A percentile compares a stretch with the other conserved stretches of the same genome.
Evolutionary conservation across 805 yeast genomes (phyloP).

Genomic region (Metschnikowia kunwiensis): DNA sequence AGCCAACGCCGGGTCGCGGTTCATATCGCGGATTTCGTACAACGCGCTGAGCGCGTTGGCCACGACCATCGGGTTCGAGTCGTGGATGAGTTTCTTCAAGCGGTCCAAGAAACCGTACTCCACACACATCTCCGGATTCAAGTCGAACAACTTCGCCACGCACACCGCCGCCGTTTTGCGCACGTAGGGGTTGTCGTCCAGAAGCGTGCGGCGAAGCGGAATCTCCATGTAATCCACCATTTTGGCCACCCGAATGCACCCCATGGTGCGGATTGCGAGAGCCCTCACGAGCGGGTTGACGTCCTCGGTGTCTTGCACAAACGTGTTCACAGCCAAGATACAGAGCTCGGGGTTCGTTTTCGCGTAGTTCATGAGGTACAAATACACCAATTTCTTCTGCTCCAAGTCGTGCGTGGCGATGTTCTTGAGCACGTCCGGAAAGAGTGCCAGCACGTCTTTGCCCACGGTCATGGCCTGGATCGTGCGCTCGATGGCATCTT

Average conservation of each 20-base stretch:
- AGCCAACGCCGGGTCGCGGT: conserved; percentile 43
- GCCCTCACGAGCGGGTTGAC: conserved; percentile 96
- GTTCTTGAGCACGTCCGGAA: conserved; percentile 94
- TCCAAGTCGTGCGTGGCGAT: conserved; percentile 95
- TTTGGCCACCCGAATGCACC: conserved; percentile 92
- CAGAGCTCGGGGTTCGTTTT: conserved; percentile 94
- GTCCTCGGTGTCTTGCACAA: conserved; percentile 91
- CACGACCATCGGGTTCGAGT: conserved; percentile 94
- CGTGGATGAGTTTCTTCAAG: conserved; percentile 67
- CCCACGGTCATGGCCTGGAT: conserved; percentile 98
- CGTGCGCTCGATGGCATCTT: conserved; percentile 94
- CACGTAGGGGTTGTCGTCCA: conserved; percentile 95
- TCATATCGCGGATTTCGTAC: conserved; percentile 74
- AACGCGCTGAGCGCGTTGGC: conserved; percentile 89
- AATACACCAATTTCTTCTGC: conserved; percentile 92
- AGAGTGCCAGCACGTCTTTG: conserved; percentile 89
- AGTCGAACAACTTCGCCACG: conserved; percentile 90
- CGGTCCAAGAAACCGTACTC: conserved; percentile 82
- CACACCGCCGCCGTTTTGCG: conserved; percentile 97
- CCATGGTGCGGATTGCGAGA: conserved; percentile 97
- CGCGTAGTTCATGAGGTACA: conserved; percentile 96
- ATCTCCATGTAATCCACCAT: conserved; percentile 93
- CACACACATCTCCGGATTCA: conserved; percentile 73
- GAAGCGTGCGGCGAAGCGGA: conserved; percentile 79
- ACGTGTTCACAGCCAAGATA: conserved; percentile 94